These are phyloP conservation scores for Calonectria multiphialidica DNA, from an alignment of 2,329 filamentous ascomycete species.

Conservation along the genomic window DNA sequence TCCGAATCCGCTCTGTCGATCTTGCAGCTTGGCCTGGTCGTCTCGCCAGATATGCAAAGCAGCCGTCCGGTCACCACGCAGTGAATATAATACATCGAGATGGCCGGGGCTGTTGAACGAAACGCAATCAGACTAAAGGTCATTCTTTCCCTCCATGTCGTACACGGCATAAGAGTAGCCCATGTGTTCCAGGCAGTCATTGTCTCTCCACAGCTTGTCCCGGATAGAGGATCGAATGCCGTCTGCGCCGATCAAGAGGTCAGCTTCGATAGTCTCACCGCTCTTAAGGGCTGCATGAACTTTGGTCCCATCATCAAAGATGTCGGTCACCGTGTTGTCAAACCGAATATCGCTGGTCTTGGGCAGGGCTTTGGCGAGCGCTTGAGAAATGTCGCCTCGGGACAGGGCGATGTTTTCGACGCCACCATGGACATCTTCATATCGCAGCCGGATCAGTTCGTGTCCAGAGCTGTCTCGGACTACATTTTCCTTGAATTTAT, in stretches of 20 bases:
- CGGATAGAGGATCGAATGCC: constrained; percentile 13
- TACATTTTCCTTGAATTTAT: constrained; percentile 1
- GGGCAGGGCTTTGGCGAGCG: not conserved
- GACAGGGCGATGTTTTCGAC: not conserved
- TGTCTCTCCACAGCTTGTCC: not conserved
- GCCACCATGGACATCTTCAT: not conserved
- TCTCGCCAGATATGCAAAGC: constrained; percentile 17
- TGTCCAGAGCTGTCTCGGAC: not conserved
- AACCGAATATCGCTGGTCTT: not conserved
- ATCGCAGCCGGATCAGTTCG: not conserved
- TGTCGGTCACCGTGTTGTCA: not conserved
- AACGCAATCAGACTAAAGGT: constrained; percentile 3
- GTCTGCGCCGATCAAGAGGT: constrained; percentile 13
- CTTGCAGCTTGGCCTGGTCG: constrained; percentile 1
- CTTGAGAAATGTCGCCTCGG: constrained; percentile 3
- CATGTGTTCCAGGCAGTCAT: constrained; percentile 9
- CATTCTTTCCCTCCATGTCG: not conserved
- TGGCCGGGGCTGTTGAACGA: constrained; percentile 17
- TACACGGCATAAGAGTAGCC: constrained; percentile 15
- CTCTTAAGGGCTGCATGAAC: constrained; percentile 3
- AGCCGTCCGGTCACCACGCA: not conserved
- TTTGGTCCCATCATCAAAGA: constrained; percentile 2
- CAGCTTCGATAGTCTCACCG: constrained; percentile 17
- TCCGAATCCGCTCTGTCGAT: not conserved
- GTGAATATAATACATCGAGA: not conserved